phyloP scores from a whole-genome alignment of 169 alveolate species.

The Plasmodium gonderi region DNA sequence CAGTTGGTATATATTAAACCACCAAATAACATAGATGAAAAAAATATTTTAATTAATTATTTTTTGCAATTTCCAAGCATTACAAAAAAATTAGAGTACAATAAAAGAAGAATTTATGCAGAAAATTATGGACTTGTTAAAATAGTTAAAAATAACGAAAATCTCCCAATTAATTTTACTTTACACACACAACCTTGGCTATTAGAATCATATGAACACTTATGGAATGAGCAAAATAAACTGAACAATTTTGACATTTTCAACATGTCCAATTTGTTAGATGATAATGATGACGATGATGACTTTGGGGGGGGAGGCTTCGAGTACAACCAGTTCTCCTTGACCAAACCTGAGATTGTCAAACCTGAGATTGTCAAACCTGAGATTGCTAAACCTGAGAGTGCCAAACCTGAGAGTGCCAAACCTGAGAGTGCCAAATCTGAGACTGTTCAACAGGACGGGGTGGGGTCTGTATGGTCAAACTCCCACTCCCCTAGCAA shows the following conservation, averaged over 20 bases:
- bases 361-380: neutral
- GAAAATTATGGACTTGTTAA: constrained; percentile 68
- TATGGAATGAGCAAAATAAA: constrained; percentile 66
- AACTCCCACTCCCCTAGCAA: neutral
- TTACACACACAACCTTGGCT: constrained; percentile 56
- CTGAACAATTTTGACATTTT: constrained; percentile 56
- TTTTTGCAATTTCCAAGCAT: constrained; percentile 65
- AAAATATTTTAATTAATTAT: constrained; percentile 49
- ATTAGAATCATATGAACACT: constrained; percentile 1
- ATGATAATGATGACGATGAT: neutral
- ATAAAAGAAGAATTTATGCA: constrained; percentile 69
- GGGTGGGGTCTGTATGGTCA: too few relatives aligned
- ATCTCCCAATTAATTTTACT: constrained; percentile 36
- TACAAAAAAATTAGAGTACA: constrained; percentile 58
- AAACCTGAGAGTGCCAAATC: neutral
- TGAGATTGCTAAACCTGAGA: neutral
- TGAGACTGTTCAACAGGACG: neutral
- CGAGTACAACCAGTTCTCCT: constrained; percentile 8
- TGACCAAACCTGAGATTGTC: neutral
- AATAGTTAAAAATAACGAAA: constrained; percentile 60
- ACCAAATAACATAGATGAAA: constrained; percentile 53
- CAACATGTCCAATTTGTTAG: constrained; percentile 52
- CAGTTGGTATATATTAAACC: constrained; percentile 72
- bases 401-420: neutral
- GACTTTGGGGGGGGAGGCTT: too few relatives aligned